These are phyloP conservation scores for Lachancea kluyveri DNA, from an alignment of 805 yeast species.

Conservation along the genomic window DNA sequence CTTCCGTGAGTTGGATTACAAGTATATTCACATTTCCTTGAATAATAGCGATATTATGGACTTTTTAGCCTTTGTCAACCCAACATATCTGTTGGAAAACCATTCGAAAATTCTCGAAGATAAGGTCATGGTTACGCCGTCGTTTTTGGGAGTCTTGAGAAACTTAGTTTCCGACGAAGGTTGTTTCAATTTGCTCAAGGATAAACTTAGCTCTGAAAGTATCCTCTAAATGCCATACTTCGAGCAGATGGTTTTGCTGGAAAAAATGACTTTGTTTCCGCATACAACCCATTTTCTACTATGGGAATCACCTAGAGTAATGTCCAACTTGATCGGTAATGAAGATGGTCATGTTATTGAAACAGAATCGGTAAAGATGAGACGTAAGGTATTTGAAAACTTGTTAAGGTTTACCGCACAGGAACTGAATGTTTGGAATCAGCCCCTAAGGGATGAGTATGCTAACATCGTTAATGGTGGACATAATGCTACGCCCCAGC, in stretches of 20 bases:
- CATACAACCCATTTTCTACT: conserved; percentile 17
- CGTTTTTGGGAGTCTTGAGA: conserved; percentile 18
- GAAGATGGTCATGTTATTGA: conserved; percentile 18
- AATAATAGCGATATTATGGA: conserved; percentile 16
- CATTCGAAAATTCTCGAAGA: conserved; percentile 12
- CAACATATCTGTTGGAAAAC: conserved; percentile 18
- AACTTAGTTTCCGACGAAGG: conserved; percentile 17
- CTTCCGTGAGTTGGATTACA: conserved; percentile 15
- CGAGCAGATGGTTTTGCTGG: conserved; percentile 28
- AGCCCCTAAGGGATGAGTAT: conserved; percentile 19
- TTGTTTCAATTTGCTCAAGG: conserved; percentile 18
- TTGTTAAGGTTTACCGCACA: conserved; percentile 13
- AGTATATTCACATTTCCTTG: conserved; percentile 15
- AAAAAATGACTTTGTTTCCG: conserved; percentile 18
- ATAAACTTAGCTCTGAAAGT: conserved; percentile 13
- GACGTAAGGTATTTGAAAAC: conserved; percentile 21
- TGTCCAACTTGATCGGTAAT: conserved; percentile 20
- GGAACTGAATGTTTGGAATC: conserved; percentile 20
- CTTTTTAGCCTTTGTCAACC: conserved; percentile 25
- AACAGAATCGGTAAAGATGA: conserved; percentile 20
- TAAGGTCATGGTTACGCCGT: conserved; percentile 14
- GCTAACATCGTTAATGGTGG: conserved; percentile 7
- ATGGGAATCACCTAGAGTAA: conserved; percentile 19
- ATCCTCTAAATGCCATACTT: conserved; percentile 25
- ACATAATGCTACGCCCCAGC: conserved; percentile 5